Evolutionary conservation across 768 basidiomycete species (phyloP).

Genomic region (Mycena vulgaris): DNA sequence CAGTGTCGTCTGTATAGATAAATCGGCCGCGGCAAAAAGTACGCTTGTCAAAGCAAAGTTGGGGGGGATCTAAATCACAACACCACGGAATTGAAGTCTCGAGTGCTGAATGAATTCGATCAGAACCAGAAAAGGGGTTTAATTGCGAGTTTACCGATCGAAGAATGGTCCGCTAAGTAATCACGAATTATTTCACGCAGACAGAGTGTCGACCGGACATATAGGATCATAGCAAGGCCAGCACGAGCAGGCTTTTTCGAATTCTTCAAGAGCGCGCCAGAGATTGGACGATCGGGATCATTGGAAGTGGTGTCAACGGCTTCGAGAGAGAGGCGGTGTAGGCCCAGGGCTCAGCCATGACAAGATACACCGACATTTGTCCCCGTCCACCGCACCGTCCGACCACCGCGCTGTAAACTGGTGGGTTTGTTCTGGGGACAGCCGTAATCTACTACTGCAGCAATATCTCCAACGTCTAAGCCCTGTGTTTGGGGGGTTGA

Average conservation of each 20-base stretch:
- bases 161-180: constrained; percentile 4
- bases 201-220: constrained; percentile 15
- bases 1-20: background rate
- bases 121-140: background rate
- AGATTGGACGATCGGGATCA: constrained; percentile 1
- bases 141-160: background rate
- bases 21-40: constrained; percentile 7
- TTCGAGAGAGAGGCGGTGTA: background rate
- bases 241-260: constrained; percentile 25
- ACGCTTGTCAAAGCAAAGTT: constrained; percentile 1
- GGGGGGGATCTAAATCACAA: background rate
- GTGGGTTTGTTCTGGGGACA: background rate
- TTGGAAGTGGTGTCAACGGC: background rate
- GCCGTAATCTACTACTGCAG: background rate
- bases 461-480: background rate
- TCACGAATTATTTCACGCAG: constrained; percentile 1
- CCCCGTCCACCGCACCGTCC: background rate
- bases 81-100: background rate
- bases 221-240: constrained; percentile 16
- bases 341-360: constrained; percentile 11
- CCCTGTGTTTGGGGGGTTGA: background rate
- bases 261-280: background rate
- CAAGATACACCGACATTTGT: background rate
- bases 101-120: background rate
- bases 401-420: background rate